phyloP scores from a whole-genome alignment of 306 rosid genomes.

The Notholithocarpus densiflorus region DNA sequence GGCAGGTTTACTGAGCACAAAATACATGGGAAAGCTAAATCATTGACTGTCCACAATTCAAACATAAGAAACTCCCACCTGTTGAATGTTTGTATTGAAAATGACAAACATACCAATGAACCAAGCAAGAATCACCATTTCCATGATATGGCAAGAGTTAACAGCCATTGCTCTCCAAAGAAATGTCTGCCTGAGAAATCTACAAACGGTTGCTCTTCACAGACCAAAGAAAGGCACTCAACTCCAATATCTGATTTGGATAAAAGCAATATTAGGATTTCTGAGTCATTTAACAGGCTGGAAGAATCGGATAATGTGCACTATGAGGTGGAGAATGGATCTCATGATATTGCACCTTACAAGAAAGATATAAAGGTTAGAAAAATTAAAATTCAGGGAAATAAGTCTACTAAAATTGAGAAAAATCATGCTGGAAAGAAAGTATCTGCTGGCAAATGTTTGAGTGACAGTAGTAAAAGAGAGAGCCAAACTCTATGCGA shows the following conservation, averaged over 20 bases:
- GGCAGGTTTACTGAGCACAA: slow-evolving; percentile 33
- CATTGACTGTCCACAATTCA: slow-evolving; percentile 31
- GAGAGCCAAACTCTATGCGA: slow-evolving; percentile 35
- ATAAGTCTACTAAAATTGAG: slow-evolving; percentile 51
- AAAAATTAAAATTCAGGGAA: slow-evolving; percentile 36
- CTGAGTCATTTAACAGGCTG: slow-evolving; percentile 36
- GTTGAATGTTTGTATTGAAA: slow-evolving; percentile 43
- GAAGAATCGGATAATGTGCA: background rate
- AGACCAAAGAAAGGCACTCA: slow-evolving; percentile 40
- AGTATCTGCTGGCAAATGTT: slow-evolving; percentile 35
- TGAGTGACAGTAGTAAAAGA: slow-evolving; percentile 44
- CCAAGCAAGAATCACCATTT: slow-evolving; percentile 32
- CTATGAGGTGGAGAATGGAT: background rate
- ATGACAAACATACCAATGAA: slow-evolving; percentile 34
- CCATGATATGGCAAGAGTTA: slow-evolving; percentile 43
- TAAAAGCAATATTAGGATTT: slow-evolving; percentile 38
- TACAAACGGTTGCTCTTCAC: slow-evolving; percentile 44
- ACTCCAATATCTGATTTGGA: slow-evolving; percentile 43
- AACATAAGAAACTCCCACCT: slow-evolving; percentile 24
- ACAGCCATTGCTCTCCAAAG: slow-evolving; percentile 29
- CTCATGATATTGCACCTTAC: slow-evolving; percentile 38
- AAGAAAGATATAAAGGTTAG: slow-evolving; percentile 45
- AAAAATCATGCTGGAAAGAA: slow-evolving; percentile 38
- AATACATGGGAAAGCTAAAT: slow-evolving; percentile 45
- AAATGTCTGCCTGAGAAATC: slow-evolving; percentile 46